Evolutionary conservation across 352 stramenopile genomes (phyloP).

Genomic region (Phytophthora aleatoria): DNA sequence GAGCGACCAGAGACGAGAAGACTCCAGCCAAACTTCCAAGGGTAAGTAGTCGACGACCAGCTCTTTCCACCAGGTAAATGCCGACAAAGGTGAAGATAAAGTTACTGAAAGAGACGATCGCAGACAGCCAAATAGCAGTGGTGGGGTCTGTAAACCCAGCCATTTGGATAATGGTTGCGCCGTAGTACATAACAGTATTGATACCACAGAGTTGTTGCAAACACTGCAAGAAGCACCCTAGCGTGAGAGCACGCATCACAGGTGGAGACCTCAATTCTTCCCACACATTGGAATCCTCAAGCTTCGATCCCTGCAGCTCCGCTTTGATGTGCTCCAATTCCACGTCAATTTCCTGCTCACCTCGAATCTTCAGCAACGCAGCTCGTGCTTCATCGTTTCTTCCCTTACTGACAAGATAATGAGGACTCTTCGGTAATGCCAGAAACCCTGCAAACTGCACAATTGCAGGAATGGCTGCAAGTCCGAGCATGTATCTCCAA

Average conservation of each 20-base stretch:
- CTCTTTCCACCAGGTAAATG: conserved; percentile 27
- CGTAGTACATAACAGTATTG: conserved; percentile 89
- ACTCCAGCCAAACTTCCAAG: conserved; percentile 22
- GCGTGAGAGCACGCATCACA: conserved; percentile 37
- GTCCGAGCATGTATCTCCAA: conserved; percentile 85
- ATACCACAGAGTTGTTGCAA: conserved; percentile 80
- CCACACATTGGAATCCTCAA: conserved; percentile 36
- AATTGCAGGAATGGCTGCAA: conserved; percentile 63
- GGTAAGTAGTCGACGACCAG: conserved; percentile 19
- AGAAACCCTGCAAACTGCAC: conserved; percentile 77
- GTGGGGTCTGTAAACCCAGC: conserved; percentile 67
- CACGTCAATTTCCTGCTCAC: conserved; percentile 48
- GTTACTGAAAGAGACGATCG: conserved; percentile 51
- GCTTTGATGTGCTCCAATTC: conserved; percentile 66
- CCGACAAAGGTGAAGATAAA: conserved; percentile 33
- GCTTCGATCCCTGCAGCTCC: conserved; percentile 43
- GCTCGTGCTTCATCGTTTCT: conserved; percentile 47
- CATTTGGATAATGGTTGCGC: conserved; percentile 77
- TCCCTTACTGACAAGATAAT: conserved; percentile 57
- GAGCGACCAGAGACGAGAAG: conserved; percentile 19
- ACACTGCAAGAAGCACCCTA: conserved; percentile 52
- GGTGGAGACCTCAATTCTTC: conserved; percentile 38
- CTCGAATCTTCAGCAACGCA: conserved; percentile 59
- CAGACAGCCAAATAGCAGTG: conserved; percentile 78
- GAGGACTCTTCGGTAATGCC: conserved; percentile 66